Conservation (phyloP, 805 yeast species). For the Candida argentea region DNA sequence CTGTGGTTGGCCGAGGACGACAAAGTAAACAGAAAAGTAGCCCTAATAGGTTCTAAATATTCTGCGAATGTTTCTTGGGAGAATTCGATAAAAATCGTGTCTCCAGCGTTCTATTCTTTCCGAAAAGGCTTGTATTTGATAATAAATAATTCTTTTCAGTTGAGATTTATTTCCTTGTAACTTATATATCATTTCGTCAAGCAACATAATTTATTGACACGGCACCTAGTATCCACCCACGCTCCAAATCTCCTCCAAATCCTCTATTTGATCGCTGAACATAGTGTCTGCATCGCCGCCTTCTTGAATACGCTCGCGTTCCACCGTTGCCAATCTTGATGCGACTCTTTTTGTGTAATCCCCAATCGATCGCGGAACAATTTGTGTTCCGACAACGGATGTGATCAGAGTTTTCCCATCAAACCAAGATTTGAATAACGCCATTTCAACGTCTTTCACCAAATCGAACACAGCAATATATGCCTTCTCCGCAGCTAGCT, state of each 20-base stretch:
- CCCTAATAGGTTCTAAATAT: not conserved
- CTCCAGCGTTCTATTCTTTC: too few relatives aligned
- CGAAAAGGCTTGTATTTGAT: too few relatives aligned
- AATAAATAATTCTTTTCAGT: too few relatives aligned
- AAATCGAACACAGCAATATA: constrained; percentile 62
- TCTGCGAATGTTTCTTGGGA: too few relatives aligned
- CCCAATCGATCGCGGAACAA: constrained; percentile 64
- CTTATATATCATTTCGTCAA: too few relatives aligned
- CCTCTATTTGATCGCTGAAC: constrained; percentile 78
- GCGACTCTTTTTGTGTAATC: constrained; percentile 91
- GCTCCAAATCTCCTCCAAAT: constrained; percentile 82
- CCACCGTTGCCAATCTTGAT: constrained; percentile 73
- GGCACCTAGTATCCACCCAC: too few relatives aligned
- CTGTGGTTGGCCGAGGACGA: not conserved
- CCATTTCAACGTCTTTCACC: constrained; percentile 52
- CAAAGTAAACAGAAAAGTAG: not conserved
- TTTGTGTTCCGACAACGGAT: constrained; percentile 32
- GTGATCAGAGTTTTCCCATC: constrained; percentile 27
- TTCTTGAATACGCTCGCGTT: constrained; percentile 76
- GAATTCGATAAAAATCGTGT: too few relatives aligned
- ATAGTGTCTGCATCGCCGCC: constrained; percentile 87
- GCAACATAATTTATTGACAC: too few relatives aligned
- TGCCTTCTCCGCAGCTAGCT: constrained; percentile 89
- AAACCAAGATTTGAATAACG: constrained; percentile 58
- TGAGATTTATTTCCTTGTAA: too few relatives aligned